A percentile compares a stretch with the other conserved stretches of the same genome.
phyloP scores from a whole-genome alignment of 345 rosid genomes.

The Populus euphratica region DNA sequence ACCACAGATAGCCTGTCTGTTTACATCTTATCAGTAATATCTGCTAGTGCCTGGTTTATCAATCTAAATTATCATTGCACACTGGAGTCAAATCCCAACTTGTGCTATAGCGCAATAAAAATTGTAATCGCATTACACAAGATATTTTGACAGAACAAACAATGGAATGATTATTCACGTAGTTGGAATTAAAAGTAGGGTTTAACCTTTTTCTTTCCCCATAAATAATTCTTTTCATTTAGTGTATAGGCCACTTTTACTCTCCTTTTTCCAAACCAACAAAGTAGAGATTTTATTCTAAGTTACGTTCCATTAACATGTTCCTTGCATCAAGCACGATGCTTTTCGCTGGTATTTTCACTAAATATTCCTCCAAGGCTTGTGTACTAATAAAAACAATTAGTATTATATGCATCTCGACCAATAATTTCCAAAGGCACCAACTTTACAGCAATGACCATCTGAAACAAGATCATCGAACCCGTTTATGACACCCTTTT shows the following conservation, averaged over 20 bases:
- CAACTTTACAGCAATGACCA: neutral
- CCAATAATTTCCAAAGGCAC: neutral
- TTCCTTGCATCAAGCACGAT: neutral
- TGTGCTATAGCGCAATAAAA: neutral
- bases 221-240: constrained; percentile 13
- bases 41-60: neutral
- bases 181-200: neutral
- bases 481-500: neutral
- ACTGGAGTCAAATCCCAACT: neutral
- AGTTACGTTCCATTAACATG: constrained; percentile 11
- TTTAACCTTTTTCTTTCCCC: constrained; percentile 7
- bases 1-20: neutral
- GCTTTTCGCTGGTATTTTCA: constrained; percentile 4
- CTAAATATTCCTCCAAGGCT: constrained; percentile 7
- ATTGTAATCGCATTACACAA: neutral
- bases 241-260: constrained; percentile 6
- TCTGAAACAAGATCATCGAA: neutral
- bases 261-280: constrained; percentile 3
- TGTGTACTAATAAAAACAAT: neutral
- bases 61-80: neutral
- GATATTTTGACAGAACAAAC: neutral
- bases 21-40: neutral
- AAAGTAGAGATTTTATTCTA: constrained; percentile 7
- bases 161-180: neutral
- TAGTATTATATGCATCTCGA: neutral